These are phyloP conservation scores for Aspergillus homomorphus DNA, from an alignment of 495 filamentous ascomycete species.

Conservation along the genomic window DNA sequence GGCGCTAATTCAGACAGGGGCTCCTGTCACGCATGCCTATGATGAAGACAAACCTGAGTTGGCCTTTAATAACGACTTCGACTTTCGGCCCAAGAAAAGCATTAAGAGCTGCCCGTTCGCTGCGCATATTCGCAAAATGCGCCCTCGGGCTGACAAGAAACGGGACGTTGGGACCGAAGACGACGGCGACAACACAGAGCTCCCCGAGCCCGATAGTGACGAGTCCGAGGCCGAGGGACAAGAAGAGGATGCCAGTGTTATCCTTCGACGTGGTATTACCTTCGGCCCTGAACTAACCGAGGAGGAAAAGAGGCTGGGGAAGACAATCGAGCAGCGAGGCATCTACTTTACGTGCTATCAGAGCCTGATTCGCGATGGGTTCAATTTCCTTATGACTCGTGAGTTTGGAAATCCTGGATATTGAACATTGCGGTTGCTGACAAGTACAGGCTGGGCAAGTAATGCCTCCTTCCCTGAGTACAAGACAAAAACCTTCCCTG, in stretches of 20 bases:
- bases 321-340: conserved; percentile 29
- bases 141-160: conserved; percentile 25
- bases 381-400: conserved; percentile 38
- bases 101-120: conserved; percentile 30
- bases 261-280: conserved; percentile 32
- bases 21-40: conserved; percentile 7
- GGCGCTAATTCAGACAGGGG: no score
- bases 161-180: conserved; percentile 1
- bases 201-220: conserved; percentile 6
- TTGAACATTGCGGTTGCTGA: not conserved
- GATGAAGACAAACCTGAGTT: conserved; percentile 6
- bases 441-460: conserved; percentile 7
- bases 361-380: conserved; percentile 34
- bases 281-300: conserved; percentile 24
- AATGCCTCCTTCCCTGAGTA: not conserved
- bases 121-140: conserved; percentile 37
- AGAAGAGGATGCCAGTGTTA: conserved; percentile 13
- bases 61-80: conserved; percentile 26
- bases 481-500: conserved; percentile 7
- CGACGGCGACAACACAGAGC: not conserved
- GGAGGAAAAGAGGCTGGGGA: conserved; percentile 2
- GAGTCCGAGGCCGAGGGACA: not conserved
- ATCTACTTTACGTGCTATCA: conserved; percentile 43
- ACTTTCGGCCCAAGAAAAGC: conserved; percentile 19
- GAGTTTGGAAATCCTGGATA: conserved; percentile 3